Evolutionary conservation across 2,329 filamentous ascomycete species (phyloP).

Genomic region (Epichloe uncinata): DNA sequence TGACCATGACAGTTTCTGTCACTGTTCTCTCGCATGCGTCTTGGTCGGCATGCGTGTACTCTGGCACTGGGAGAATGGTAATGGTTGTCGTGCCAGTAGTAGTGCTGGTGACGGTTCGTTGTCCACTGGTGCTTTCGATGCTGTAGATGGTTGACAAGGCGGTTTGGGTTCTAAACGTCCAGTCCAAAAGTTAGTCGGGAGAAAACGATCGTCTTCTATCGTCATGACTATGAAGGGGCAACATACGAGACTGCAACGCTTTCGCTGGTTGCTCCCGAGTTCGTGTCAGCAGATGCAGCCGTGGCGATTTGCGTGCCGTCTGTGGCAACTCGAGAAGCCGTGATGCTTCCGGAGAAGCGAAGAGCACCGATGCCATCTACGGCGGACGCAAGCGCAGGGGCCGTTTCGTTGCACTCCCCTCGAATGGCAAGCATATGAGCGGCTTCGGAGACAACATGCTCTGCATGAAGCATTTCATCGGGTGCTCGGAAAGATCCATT

Average conservation of each 20-base stretch:
- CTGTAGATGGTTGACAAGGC: conserved; percentile 21
- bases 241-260: conserved; percentile 24
- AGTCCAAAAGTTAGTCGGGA: conserved; percentile 2
- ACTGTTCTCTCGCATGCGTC: conserved; percentile 5
- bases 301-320: conserved; percentile 1
- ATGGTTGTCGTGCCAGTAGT: conserved; percentile 11
- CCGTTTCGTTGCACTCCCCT: conserved; percentile 10
- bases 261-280: conserved; percentile 6
- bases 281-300: background rate
- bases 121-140: background rate
- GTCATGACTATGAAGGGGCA: too few species aligned
- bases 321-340: conserved; percentile 4
- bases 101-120: conserved; percentile 9
- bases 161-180: conserved; percentile 18
- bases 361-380: conserved; percentile 7
- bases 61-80: conserved; percentile 11
- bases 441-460: conserved; percentile 9
- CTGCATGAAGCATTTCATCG: conserved; percentile 9
- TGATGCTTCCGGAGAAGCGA: conserved; percentile 7
- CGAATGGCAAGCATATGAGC: conserved; percentile 12
- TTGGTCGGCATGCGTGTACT: conserved; percentile 14
- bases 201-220: background rate
- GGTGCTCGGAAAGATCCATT: conserved; percentile 1
- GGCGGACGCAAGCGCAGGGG: conserved; percentile 2
- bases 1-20: conserved; percentile 6